Evolutionary conservation across 148 eudicot genomes (phyloP).

Genomic region (Pouteria glomerata): DNA sequence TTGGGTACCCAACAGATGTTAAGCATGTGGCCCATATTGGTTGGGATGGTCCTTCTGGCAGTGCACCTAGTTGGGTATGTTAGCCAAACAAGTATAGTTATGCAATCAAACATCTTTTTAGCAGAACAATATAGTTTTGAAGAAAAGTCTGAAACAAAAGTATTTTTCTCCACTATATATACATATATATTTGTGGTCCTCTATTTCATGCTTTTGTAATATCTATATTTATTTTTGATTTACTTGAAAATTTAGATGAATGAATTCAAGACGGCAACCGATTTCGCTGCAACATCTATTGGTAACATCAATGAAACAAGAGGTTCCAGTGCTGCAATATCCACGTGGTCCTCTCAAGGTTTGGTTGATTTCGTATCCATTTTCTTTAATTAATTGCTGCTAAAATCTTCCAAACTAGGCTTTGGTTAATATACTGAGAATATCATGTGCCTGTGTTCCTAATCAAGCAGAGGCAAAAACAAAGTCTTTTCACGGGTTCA

Average conservation of each 20-base stretch:
- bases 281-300: constrained; percentile 38
- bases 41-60: constrained; percentile 65
- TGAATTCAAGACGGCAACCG: constrained; percentile 37
- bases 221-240: too few species aligned
- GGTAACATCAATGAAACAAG: constrained; percentile 17
- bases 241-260: constrained; percentile 33
- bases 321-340: constrained; percentile 27
- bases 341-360: constrained; percentile 55
- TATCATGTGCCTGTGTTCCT: constrained; percentile 10
- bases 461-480: constrained; percentile 19
- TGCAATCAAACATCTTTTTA: too few species aligned
- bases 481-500: constrained; percentile 19
- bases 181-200: too few species aligned
- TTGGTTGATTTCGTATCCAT: not conserved
- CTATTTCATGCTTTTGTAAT: too few species aligned
- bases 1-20: constrained; percentile 81
- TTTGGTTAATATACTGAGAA: not conserved
- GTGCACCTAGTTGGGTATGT: constrained; percentile 75
- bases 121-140: too few species aligned
- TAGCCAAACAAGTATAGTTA: too few species aligned
- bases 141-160: too few species aligned
- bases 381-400: not conserved
- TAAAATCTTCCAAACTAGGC: too few species aligned
- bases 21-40: constrained; percentile 90
- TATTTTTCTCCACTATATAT: too few species aligned